Evolutionary conservation across 2,329 filamentous ascomycete genomes (phyloP).

Genomic region (Apiospora koreana): DNA sequence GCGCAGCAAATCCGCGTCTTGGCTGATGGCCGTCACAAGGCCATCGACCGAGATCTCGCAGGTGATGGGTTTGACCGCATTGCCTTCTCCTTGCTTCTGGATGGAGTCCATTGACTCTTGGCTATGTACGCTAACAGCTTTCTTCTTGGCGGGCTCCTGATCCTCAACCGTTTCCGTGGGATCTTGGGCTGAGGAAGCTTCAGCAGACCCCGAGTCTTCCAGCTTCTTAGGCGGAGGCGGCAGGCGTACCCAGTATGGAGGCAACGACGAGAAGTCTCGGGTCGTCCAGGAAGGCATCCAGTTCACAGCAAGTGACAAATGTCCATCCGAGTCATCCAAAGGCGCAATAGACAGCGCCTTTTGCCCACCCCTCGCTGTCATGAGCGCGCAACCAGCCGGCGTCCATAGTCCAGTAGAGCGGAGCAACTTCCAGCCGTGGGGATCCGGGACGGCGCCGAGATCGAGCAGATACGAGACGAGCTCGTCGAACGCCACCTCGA

Average conservation of each 20-base stretch:
- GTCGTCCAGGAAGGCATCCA: constrained; percentile 58
- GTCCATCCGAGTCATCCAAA: constrained; percentile 61
- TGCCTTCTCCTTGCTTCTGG: constrained; percentile 30
- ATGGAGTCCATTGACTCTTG: constrained; percentile 39
- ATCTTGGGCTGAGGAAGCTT: constrained; percentile 14
- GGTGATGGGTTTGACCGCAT: constrained; percentile 36
- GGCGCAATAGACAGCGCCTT: constrained; percentile 55
- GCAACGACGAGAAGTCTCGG: constrained; percentile 51
- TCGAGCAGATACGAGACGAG: constrained; percentile 64
- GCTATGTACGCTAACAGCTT: constrained; percentile 15
- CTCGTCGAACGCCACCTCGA: constrained; percentile 57
- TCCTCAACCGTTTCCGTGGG: constrained; percentile 13
- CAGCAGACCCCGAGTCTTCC: constrained; percentile 11
- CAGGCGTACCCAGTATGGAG: constrained; percentile 60
- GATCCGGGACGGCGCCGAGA: constrained; percentile 61
- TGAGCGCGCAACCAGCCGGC: constrained; percentile 56
- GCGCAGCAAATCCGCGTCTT: constrained; percentile 31
- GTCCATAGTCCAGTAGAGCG: constrained; percentile 62
- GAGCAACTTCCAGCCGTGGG: constrained; percentile 59
- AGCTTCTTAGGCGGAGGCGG: constrained; percentile 32
- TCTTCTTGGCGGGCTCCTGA: constrained; percentile 13
- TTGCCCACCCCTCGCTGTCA: constrained; percentile 53
- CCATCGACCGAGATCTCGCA: constrained; percentile 53
- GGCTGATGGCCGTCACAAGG: constrained; percentile 45
- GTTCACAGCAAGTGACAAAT: constrained; percentile 57